phyloP scores from a whole-genome alignment of 163 green algal species.

The Trebouxia gelatinosa region DNA sequence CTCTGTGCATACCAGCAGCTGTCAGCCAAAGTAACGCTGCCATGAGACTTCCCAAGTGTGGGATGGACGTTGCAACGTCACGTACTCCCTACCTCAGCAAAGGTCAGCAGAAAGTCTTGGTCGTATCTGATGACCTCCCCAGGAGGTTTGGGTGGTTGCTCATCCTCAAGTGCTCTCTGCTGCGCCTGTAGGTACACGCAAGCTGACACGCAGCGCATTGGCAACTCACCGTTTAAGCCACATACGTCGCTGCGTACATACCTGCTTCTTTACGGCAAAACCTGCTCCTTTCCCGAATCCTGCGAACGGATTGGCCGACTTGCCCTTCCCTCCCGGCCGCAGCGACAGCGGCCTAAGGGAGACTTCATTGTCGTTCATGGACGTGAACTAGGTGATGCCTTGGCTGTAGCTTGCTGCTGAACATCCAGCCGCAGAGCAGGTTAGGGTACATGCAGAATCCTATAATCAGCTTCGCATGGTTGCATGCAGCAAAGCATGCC shows the following conservation, averaged over 20 bases:
- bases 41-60: too few relatives aligned
- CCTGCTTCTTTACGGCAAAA: constrained; percentile 50
- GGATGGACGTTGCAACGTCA: too few relatives aligned
- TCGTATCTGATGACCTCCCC: constrained; percentile 72
- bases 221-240: too few relatives aligned
- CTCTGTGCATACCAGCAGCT: too few relatives aligned
- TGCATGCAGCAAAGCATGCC: background rate
- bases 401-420: background rate
- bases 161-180: too few relatives aligned
- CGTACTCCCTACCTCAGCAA: constrained; percentile 74
- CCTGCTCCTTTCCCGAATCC: constrained; percentile 76
- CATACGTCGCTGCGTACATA: too few relatives aligned
- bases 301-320: constrained; percentile 67
- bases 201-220: too few relatives aligned
- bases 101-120: constrained; percentile 78
- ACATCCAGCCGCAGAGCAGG: too few relatives aligned
- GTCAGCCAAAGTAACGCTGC: too few relatives aligned
- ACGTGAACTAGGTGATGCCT: background rate
- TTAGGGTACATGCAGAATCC: too few relatives aligned
- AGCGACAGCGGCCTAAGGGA: constrained; percentile 68
- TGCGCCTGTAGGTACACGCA: too few relatives aligned
- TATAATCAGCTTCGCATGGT: background rate
- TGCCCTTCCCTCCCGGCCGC: constrained; percentile 54
- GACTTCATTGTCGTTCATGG: constrained; percentile 34
- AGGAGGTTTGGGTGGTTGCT: constrained; percentile 58